Conservation (phyloP, 257 asterid genomes). For the Solanum microdontum region DNA sequence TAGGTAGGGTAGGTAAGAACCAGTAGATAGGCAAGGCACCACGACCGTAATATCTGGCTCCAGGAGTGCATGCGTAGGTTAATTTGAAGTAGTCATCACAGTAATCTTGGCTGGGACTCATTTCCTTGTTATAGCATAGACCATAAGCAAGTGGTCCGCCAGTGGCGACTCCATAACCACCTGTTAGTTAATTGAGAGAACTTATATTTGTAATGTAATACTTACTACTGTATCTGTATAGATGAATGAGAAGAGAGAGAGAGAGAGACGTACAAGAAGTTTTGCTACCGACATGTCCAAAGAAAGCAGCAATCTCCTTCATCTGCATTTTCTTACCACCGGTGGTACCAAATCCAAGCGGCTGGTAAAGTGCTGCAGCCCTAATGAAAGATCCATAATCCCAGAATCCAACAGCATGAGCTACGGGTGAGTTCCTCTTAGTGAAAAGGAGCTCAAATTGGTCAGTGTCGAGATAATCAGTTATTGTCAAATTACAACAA, state of each 20-base stretch:
- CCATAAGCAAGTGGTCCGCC: conserved; percentile 98
- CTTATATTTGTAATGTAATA: too few species aligned
- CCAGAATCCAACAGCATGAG: conserved; percentile 81
- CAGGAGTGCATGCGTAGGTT: conserved; percentile 63
- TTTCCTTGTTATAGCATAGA: conserved; percentile 58
- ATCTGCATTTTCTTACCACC: conserved; percentile 58
- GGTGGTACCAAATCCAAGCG: conserved; percentile 79
- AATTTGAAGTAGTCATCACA: conserved; percentile 31
- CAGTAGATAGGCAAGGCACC: conserved; percentile 90
- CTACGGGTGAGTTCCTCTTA: conserved; percentile 61
- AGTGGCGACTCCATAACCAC: conserved; percentile 90
- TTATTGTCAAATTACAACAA: conserved; percentile 74
- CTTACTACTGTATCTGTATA: too few species aligned
- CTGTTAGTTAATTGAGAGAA: conserved; percentile 13
- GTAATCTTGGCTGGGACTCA: conserved; percentile 33
- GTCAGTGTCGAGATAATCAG: conserved; percentile 54
- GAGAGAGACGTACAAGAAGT: conserved; percentile 22
- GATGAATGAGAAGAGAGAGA: too few species aligned
- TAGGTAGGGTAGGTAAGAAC: conserved; percentile 7
- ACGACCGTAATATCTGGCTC: conserved; percentile 75
- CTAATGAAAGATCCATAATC: conserved; percentile 61
- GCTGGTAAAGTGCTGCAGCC: conserved; percentile 63
- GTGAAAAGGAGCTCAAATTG: conserved; percentile 66
- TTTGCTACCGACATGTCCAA: conserved; percentile 78
- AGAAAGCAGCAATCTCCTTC: conserved; percentile 68